These are phyloP conservation scores for Pseudogymnoascus sp. DNA, from an alignment of 2,329 filamentous ascomycete species.

Conservation along the genomic window DNA sequence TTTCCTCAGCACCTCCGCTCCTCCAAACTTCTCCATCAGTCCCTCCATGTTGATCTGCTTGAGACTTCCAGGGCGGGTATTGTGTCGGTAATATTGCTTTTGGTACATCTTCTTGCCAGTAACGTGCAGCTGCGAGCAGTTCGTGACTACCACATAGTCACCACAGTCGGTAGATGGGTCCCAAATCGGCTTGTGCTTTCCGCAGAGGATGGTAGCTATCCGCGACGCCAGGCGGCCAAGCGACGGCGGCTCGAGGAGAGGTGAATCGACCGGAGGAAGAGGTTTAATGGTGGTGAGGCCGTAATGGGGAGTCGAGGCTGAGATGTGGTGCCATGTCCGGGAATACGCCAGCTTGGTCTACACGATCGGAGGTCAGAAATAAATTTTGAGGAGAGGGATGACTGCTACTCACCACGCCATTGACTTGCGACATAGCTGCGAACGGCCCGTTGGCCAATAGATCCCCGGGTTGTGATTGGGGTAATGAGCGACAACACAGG, in stretches of 20 bases:
- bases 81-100: slow-evolving; percentile 95
- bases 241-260: slow-evolving; percentile 56
- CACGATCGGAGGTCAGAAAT: slow-evolving; percentile 7
- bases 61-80: slow-evolving; percentile 78
- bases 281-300: slow-evolving; percentile 45
- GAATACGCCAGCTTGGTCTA: slow-evolving; percentile 96
- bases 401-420: slow-evolving; percentile 56
- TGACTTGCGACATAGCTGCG: slow-evolving; percentile 64
- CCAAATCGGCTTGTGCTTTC: slow-evolving; percentile 98
- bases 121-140: slow-evolving; percentile 76
- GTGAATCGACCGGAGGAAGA: slow-evolving; percentile 29
- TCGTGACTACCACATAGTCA: slow-evolving; percentile 93
- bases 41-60: slow-evolving; percentile 89
- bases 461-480: not conserved
- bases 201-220: slow-evolving; percentile 85
- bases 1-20: slow-evolving; percentile 80
- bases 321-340: slow-evolving; percentile 85
- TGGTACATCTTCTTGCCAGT: slow-evolving; percentile 90
- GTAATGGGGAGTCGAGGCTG: slow-evolving; percentile 58
- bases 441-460: slow-evolving; percentile 17
- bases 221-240: slow-evolving; percentile 82
- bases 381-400: not conserved
- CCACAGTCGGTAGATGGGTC: slow-evolving; percentile 97
- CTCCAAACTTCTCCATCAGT: slow-evolving; percentile 90
- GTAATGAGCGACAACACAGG: not conserved